phyloP scores from a whole-genome alignment of 2,329 filamentous ascomycete species.

The Acephala macrosclerotiorum region DNA sequence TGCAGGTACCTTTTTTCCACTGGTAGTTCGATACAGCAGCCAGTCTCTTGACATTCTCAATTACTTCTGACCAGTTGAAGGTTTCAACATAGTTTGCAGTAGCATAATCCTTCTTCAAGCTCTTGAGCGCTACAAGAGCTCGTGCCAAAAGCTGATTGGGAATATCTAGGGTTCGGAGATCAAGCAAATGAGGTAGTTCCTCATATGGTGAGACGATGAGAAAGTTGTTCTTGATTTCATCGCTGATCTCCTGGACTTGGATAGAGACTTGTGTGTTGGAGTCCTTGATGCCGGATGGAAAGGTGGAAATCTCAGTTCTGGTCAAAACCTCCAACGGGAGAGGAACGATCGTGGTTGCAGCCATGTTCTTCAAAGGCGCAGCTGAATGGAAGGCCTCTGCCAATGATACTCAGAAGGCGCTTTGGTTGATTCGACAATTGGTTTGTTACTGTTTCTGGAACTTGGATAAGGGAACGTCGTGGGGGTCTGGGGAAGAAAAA shows the following conservation, averaged over 20 bases:
- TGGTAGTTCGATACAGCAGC: conserved; percentile 52
- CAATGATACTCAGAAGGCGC: neutral
- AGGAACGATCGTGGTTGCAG: neutral
- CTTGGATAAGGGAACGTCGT: neutral
- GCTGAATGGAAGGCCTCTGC: neutral
- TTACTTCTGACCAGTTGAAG: conserved; percentile 78
- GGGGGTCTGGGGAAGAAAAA: neutral
- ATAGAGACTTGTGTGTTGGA: neutral
- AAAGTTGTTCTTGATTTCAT: conserved; percentile 38
- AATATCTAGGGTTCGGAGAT: conserved; percentile 70
- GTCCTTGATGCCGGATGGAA: conserved; percentile 7
- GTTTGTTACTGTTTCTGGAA: neutral
- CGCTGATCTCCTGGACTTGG: neutral
- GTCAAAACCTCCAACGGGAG: neutral
- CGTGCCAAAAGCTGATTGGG: conserved; percentile 75
- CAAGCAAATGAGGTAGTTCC: conserved; percentile 72
- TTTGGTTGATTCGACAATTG: neutral
- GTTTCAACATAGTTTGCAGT: conserved; percentile 74
- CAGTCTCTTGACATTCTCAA: conserved; percentile 64
- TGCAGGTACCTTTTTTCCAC: conserved; percentile 56
- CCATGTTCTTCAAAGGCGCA: conserved; percentile 6
- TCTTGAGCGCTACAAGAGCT: conserved; percentile 70
- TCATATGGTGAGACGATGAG: conserved; percentile 81
- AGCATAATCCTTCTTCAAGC: conserved; percentile 75
- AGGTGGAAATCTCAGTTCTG: neutral